phyloP scores from a whole-genome alignment of 2,329 filamentous ascomycete species.

The Xenoacremonium recifei region DNA sequence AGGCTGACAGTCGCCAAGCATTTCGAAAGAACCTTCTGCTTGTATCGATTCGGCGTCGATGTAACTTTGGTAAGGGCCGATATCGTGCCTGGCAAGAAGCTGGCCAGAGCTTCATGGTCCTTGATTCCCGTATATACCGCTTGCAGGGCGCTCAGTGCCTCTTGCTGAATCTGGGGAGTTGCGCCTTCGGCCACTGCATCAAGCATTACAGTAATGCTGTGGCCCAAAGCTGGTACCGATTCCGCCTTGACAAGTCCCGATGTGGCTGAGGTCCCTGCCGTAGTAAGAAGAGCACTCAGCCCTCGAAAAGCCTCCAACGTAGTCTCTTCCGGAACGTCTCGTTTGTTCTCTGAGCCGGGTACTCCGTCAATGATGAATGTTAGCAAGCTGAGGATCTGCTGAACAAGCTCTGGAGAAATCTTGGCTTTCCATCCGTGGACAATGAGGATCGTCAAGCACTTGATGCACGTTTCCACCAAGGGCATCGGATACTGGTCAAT shows the following conservation, averaged over 20 bases:
- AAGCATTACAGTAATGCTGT: slow-evolving; percentile 76
- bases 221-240: slow-evolving; percentile 75
- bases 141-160: slow-evolving; percentile 64
- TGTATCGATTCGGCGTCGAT: slow-evolving; percentile 62
- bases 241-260: slow-evolving; percentile 53
- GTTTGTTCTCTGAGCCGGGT: slow-evolving; percentile 49
- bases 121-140: slow-evolving; percentile 62
- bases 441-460: slow-evolving; percentile 73
- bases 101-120: slow-evolving; percentile 74
- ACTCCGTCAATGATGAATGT: slow-evolving; percentile 77
- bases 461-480: slow-evolving; percentile 72
- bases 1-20: slow-evolving; percentile 58
- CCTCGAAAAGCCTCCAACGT: slow-evolving; percentile 69
- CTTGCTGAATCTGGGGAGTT: slow-evolving; percentile 67
- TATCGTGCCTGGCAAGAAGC: slow-evolving; percentile 83
- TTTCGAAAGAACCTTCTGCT: slow-evolving; percentile 58
- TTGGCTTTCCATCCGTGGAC: slow-evolving; percentile 74
- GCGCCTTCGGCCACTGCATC: slow-evolving; percentile 66
- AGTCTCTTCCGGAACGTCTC: slow-evolving; percentile 68
- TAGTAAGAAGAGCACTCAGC: slow-evolving; percentile 63
- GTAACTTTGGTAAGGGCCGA: slow-evolving; percentile 77
- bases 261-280: slow-evolving; percentile 50
- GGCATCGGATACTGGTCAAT: slow-evolving; percentile 70
- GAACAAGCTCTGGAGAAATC: slow-evolving; percentile 70
- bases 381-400: slow-evolving; percentile 82